Percentiles rank a stretch among this genome's conserved stretches.
Evolutionary conservation across 1,139 yeast species (phyloP).

Genomic region (Protomyces lactucae-debilis): DNA sequence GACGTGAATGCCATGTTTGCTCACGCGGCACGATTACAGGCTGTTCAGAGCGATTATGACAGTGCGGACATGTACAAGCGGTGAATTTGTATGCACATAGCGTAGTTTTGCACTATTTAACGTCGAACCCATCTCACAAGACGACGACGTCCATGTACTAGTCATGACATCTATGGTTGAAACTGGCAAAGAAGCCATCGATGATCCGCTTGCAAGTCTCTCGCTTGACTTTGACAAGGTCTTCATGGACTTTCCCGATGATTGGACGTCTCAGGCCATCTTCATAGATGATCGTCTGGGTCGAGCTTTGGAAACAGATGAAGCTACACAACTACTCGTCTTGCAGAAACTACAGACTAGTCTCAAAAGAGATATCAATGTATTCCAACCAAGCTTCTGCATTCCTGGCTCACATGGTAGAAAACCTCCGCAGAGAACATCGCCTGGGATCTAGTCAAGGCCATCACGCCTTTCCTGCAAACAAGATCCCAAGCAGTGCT

Average conservation of each 20-base stretch:
- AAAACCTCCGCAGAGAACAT: not conserved
- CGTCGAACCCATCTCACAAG: too few relatives aligned
- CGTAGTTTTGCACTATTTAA: too few relatives aligned
- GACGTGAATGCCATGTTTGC: not conserved
- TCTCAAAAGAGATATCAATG: not conserved
- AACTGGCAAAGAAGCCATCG: too few relatives aligned
- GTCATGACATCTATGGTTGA: too few relatives aligned
- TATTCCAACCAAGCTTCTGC: not conserved
- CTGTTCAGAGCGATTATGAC: not conserved
- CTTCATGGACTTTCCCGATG: not conserved
- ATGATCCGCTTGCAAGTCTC: not conserved
- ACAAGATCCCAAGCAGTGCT: not conserved
- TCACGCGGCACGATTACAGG: not conserved
- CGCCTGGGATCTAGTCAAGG: constrained; percentile 21
- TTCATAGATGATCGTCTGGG: not conserved
- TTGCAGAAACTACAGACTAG: not conserved
- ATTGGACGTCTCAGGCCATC: not conserved
- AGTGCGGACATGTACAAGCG: not conserved
- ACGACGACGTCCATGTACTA: too few relatives aligned
- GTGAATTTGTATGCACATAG: not conserved
- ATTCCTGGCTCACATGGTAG: not conserved
- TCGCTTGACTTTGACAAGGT: not conserved
- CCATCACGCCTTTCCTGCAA: not conserved
- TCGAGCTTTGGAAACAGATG: not conserved
- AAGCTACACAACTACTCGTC: not conserved